These are phyloP conservation scores for Corchorus capsularis DNA, from an alignment of 345 rosid genomes.

Conservation along the genomic window DNA sequence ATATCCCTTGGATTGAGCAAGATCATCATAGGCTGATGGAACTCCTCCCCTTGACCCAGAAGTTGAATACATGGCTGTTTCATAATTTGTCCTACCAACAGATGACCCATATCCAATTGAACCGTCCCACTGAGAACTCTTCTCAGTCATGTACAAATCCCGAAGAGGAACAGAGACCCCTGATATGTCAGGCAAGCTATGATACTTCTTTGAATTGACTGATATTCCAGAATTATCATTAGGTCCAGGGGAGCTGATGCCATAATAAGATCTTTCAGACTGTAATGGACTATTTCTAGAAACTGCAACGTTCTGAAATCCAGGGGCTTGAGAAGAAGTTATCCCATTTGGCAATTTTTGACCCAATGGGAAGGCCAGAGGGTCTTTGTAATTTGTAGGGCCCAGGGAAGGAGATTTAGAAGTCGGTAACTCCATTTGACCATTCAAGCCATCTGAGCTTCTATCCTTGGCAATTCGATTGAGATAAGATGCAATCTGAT, in stretches of 20 bases:
- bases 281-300: conserved; percentile 58
- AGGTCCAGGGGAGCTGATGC: conserved; percentile 43
- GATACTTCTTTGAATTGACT: conserved; percentile 72
- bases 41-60: conserved; percentile 53
- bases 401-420: conserved; percentile 51
- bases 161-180: conserved; percentile 63
- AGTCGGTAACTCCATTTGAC: conserved; percentile 56
- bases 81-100: conserved; percentile 49
- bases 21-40: conserved; percentile 48
- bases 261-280: conserved; percentile 57
- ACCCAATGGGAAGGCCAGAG: conserved; percentile 52
- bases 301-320: conserved; percentile 53
- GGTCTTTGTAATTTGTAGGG: conserved; percentile 56
- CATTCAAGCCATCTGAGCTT: conserved; percentile 46
- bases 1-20: conserved; percentile 54
- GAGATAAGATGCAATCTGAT: conserved; percentile 61
- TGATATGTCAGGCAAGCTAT: conserved; percentile 89
- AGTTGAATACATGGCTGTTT: conserved; percentile 48
- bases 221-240: conserved; percentile 41
- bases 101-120: conserved; percentile 57
- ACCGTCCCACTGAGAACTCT: conserved; percentile 56
- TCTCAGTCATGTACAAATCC: conserved; percentile 48
- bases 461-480: conserved; percentile 55
- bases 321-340: conserved; percentile 58
- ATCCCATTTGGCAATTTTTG: conserved; percentile 66